Conservation (phyloP, 1,284 basidiomycete genomes). For the Trametes pubescens region DNA sequence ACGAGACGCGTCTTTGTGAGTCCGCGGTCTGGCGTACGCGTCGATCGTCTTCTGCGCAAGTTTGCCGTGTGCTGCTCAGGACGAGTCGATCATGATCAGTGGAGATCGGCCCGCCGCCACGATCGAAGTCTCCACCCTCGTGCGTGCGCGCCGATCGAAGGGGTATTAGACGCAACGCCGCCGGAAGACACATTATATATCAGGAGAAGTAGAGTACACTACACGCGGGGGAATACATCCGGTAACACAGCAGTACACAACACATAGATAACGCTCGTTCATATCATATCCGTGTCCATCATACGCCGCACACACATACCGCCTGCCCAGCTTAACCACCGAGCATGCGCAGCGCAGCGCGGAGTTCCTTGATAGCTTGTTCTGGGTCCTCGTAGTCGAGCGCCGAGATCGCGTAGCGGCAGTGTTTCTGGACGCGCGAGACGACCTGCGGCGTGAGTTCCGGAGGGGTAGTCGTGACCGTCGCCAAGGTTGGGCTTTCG, state of each 20-base stretch:
- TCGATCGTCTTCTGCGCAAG: constrained; percentile 1
- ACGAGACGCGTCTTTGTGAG: neutral
- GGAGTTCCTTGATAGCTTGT: constrained; percentile 83
- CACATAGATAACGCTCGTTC: constrained; percentile 1
- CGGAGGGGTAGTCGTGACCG: constrained; percentile 44
- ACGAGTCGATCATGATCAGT: neutral
- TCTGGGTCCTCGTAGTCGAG: constrained; percentile 92
- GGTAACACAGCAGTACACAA: constrained; percentile 10
- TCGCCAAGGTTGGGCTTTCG: constrained; percentile 36
- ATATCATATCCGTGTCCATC: neutral
- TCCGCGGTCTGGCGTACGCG: neutral
- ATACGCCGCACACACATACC: neutral
- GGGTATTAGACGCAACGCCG: no score
- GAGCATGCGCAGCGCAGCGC: constrained; percentile 76
- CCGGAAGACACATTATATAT: constrained; percentile 12
- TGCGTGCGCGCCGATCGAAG: neutral
- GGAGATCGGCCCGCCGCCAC: neutral
- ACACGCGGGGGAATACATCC: constrained; percentile 6
- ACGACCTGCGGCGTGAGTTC: constrained; percentile 72
- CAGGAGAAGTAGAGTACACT: constrained; percentile 16
- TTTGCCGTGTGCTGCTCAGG: neutral
- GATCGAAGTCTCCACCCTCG: no score
- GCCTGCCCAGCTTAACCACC: constrained; percentile 48
- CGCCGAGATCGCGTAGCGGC: constrained; percentile 89
- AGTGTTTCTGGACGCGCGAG: constrained; percentile 86